Conservation (phyloP, 225 moss, liverwort and hornwort species). For the Physcomitrellopsis africana region DNA sequence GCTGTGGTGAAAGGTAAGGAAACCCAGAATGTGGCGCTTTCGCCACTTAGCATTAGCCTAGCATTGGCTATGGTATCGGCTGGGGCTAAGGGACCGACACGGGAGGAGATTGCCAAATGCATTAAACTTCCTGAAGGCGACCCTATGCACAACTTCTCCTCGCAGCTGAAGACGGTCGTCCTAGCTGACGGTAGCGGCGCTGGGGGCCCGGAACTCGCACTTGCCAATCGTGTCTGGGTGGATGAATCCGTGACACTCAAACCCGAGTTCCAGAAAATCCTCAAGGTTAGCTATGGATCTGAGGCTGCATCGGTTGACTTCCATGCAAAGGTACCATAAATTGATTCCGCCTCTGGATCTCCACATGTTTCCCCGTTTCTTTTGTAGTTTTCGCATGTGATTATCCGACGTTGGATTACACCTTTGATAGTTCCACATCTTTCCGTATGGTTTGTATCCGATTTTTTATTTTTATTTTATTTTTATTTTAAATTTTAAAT, state of each 20-base stretch:
- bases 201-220: slow-evolving; percentile 35
- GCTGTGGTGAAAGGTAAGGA: slow-evolving; percentile 45
- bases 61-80: slow-evolving; percentile 70
- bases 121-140: slow-evolving; percentile 38
- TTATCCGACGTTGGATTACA: background rate
- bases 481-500: too few species aligned
- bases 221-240: slow-evolving; percentile 42
- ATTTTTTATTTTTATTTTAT: too few species aligned
- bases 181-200: slow-evolving; percentile 32
- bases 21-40: slow-evolving; percentile 61
- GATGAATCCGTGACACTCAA: slow-evolving; percentile 37
- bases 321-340: slow-evolving; percentile 32
- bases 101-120: slow-evolving; percentile 46
- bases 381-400: background rate
- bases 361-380: background rate
- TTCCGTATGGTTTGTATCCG: too few species aligned
- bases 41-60: slow-evolving; percentile 65
- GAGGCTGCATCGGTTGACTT: slow-evolving; percentile 37
- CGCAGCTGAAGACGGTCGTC: slow-evolving; percentile 28
- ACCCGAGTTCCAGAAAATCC: slow-evolving; percentile 36
- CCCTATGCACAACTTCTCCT: slow-evolving; percentile 35
- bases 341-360: background rate
- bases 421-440: background rate
- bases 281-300: slow-evolving; percentile 37
- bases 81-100: slow-evolving; percentile 66